Base-by-base conservation (phyloP, 2,329 filamentous ascomycete species). In the Fusarium bactridioides region DNA sequence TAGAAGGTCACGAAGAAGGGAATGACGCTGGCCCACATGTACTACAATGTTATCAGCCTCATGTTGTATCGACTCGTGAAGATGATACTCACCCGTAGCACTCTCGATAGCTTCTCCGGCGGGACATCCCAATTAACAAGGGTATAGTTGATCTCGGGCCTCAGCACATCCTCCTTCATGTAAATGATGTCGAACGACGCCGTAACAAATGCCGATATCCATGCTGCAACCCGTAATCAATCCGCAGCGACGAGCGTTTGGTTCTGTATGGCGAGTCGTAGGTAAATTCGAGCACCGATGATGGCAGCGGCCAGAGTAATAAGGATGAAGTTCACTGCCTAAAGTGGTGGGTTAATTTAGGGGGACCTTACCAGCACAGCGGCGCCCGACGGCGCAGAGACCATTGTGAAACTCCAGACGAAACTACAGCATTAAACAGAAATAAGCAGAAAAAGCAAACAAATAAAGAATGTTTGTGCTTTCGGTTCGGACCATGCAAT, bases 1-100 rank as follows among this genome's bases (percentile, higher is more conserved):
- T 74, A 75, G 16, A 75, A 59, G 4, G 73, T 70, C 6, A 74
- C 56, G 15, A 74, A 59, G 54, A 72, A 64, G 7, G 73, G 70
- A 13, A 75, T 45, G 3, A 60, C 25, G 1, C 48, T 48, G 5
- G 53, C 59, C 72, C 72, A 75, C 19, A 66, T 56, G 6, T 61
- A 10, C 73, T 75, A 21, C 1, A 27, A 7, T 15, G 10, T 11
- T 8, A 38, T 74, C n/a, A 74, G 61, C 11, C n/a, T 21, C 7
- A 11, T 10, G 10, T 8, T 10, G 2, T 37, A 10, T 2, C 5
- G 37, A 3, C 15, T 40, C 35, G 23, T 21, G 41, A 5, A 5
- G 25, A 1, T 21, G 11, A 27, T 15, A 48, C 48, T 55, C 10
- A 71, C 61, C 44, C 16, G 44, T 0, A 64, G 38, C 6, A 51